Evolutionary conservation across 2,329 filamentous ascomycete species (phyloP).

Genomic region (Colletotrichum sojae): DNA sequence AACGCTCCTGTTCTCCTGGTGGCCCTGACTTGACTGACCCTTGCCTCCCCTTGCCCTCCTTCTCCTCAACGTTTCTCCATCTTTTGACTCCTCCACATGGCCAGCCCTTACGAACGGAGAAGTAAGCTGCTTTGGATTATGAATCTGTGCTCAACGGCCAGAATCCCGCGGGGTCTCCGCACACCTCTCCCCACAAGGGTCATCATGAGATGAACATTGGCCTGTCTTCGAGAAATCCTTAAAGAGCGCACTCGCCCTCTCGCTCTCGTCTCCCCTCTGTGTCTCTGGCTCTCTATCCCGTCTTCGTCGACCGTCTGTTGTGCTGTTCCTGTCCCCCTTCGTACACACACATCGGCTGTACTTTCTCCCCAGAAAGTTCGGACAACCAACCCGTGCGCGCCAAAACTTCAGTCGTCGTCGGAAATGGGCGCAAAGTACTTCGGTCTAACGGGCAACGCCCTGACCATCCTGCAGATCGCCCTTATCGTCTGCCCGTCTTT

Average conservation of each 20-base stretch:
- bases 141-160: constrained; percentile 36
- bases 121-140: constrained; percentile 31
- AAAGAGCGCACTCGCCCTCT: constrained; percentile 23
- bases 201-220: constrained; percentile 17
- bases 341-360: constrained; percentile 17
- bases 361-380: constrained; percentile 17
- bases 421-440: constrained; percentile 43
- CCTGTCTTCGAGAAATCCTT: constrained; percentile 5
- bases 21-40: neutral
- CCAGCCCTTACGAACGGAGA: constrained; percentile 30
- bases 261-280: neutral
- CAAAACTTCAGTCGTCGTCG: constrained; percentile 24
- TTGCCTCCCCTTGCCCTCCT: constrained; percentile 5
- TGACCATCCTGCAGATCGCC: constrained; percentile 55
- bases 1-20: neutral
- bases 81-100: constrained; percentile 34
- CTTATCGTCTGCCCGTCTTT: constrained; percentile 60
- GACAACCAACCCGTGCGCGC: constrained; percentile 19
- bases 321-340: neutral
- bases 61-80: constrained; percentile 33
- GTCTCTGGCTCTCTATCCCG: constrained; percentile 7
- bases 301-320: constrained; percentile 22
- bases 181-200: constrained; percentile 39
- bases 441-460: constrained; percentile 53
- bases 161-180: constrained; percentile 41